Evolutionary conservation across 2,329 filamentous ascomycete species (phyloP).

Genomic region (Colletotrichum godetiae): DNA sequence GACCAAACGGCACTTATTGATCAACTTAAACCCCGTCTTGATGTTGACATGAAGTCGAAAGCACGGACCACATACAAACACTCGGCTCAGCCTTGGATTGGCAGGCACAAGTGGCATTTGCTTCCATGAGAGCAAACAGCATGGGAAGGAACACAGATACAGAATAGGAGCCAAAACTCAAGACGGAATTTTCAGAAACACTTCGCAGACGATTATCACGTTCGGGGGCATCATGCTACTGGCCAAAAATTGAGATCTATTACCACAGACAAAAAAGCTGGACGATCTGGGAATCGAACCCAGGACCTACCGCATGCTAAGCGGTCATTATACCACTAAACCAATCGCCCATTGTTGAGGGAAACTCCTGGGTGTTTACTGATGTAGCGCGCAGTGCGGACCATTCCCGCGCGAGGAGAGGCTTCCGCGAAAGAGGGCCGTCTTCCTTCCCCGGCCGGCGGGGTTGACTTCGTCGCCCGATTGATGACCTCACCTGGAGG

Average conservation of each 20-base stretch:
- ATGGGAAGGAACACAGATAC: too few relatives aligned
- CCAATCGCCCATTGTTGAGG: constrained; percentile 17
- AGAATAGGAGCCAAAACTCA: too few relatives aligned
- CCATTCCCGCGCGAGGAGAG: too few relatives aligned
- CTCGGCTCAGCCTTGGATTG: background rate
- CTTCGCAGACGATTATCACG: too few relatives aligned
- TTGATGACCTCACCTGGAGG: background rate
- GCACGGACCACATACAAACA: background rate
- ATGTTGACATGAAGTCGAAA: background rate
- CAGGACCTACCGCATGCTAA: constrained; percentile 35
- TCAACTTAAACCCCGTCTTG: background rate
- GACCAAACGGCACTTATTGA: background rate
- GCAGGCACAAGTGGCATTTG: background rate
- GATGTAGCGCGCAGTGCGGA: accelerated
- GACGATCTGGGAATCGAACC: constrained; percentile 36
- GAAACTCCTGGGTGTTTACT: accelerated
- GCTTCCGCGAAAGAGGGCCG: background rate
- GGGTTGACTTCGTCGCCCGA: background rate
- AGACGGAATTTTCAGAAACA: too few relatives aligned
- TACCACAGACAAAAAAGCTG: too few relatives aligned
- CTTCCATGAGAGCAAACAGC: background rate
- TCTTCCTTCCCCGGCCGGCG: background rate
- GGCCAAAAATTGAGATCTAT: too few relatives aligned
- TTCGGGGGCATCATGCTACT: background rate
- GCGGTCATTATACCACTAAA: constrained; percentile 36